Evolutionary conservation across 176 grass and related monocot genomes (phyloP).

Genomic region (Oryza meridionalis): DNA sequence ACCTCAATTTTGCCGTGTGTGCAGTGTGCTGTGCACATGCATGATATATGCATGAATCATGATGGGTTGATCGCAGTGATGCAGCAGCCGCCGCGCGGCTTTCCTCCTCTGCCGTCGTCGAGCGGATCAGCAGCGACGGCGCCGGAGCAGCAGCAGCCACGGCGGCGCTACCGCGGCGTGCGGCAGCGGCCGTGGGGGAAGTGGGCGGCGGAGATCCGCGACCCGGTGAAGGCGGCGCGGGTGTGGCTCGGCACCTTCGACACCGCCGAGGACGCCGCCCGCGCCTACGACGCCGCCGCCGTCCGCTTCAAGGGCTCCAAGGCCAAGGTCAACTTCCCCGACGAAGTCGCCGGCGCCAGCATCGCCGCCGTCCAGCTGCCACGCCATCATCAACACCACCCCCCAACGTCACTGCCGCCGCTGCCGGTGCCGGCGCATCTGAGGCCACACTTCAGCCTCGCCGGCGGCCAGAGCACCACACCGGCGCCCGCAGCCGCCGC

Average conservation of each 20-base stretch:
- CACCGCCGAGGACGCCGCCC: slow-evolving; percentile 52
- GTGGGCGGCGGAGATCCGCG: slow-evolving; percentile 93
- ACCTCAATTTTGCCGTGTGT: background rate
- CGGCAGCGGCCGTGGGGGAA: slow-evolving; percentile 92
- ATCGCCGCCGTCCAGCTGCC: too few species aligned
- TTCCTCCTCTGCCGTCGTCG: background rate
- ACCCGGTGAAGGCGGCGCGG: slow-evolving; percentile 58
- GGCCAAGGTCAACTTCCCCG: slow-evolving; percentile 71
- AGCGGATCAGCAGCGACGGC: background rate
- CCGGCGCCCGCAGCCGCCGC: background rate
- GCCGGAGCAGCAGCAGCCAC: background rate
- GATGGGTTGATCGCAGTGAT: slow-evolving; percentile 1
- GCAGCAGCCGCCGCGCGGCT: background rate
- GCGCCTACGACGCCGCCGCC: slow-evolving; percentile 64
- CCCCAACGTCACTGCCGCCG: too few species aligned
- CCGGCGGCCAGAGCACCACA: background rate
- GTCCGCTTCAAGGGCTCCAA: slow-evolving; percentile 59
- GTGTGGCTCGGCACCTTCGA: slow-evolving; percentile 69
- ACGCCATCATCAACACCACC: too few species aligned
- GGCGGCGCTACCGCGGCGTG: slow-evolving; percentile 76
- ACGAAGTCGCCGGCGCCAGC: background rate
- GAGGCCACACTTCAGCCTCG: too few species aligned
- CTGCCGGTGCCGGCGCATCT: too few species aligned
- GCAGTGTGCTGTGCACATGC: background rate
- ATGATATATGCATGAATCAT: background rate